A percentile compares a stretch with the other conserved stretches of the same genome.
These are phyloP conservation scores for Trichoderma sp. DNA, from an alignment of 2,329 filamentous ascomycete species.

Conservation along the genomic window DNA sequence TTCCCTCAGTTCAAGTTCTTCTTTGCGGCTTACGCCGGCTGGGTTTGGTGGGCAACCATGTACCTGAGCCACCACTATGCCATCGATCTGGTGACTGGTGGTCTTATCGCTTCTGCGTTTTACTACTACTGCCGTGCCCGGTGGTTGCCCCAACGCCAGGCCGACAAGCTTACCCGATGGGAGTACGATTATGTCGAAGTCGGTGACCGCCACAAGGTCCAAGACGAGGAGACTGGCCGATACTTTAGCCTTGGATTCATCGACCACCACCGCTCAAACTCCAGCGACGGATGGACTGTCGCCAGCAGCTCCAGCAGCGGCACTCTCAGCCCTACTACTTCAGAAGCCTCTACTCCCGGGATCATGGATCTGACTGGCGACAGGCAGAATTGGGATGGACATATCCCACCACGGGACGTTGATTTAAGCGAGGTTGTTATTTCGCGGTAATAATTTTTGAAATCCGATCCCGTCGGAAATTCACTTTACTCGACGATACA, in stretches of 20 bases:
- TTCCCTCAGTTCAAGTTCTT: constrained; percentile 82
- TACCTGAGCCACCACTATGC: constrained; percentile 97
- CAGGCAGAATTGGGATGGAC: constrained; percentile 46
- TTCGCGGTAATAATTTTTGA: constrained; percentile 37
- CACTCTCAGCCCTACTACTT: constrained; percentile 54
- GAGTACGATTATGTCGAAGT: constrained; percentile 93
- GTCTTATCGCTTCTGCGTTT: constrained; percentile 73
- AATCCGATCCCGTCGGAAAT: constrained; percentile 31
- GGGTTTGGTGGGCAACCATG: constrained; percentile 99
- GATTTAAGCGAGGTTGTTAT: constrained; percentile 54
- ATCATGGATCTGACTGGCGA: constrained; percentile 45
- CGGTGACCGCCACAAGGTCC: constrained; percentile 61
- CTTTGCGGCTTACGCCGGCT: constrained; percentile 82
- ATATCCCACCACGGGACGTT: constrained; percentile 45
- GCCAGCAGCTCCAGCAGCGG: constrained; percentile 69
- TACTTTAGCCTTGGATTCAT: constrained; percentile 54
- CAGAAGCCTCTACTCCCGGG: constrained; percentile 48
- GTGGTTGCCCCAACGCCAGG: constrained; percentile 80
- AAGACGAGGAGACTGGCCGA: constrained; percentile 53
- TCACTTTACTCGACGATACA: constrained; percentile 5
- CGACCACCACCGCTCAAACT: constrained; percentile 48
- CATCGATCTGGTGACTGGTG: constrained; percentile 86
- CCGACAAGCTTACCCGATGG: constrained; percentile 87
- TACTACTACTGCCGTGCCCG: constrained; percentile 82
- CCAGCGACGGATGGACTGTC: constrained; percentile 89